Evolutionary conservation across 331 rosid species (phyloP).

Genomic region (Spiraea crenata): DNA sequence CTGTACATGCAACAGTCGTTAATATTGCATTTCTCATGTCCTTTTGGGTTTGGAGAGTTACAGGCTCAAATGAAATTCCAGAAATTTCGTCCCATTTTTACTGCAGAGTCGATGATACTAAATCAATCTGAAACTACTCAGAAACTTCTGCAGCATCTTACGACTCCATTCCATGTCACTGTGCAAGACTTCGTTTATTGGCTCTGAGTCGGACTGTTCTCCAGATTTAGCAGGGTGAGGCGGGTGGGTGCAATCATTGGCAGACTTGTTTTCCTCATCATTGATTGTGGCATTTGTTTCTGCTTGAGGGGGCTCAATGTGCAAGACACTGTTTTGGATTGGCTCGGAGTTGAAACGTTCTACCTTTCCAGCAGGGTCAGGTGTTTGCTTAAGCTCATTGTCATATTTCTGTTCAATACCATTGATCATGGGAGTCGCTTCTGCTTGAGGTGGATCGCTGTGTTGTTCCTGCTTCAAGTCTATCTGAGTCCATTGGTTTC

Average conservation of each 20-base stretch:
- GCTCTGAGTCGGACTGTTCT: constrained; percentile 26
- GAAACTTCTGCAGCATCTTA: constrained; percentile 52
- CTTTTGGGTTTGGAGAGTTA: constrained; percentile 28
- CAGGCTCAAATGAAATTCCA: constrained; percentile 13
- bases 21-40: constrained; percentile 15
- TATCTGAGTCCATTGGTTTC: constrained; percentile 38
- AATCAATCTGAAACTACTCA: constrained; percentile 46
- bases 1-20: not conserved
- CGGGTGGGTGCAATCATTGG: constrained; percentile 26
- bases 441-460: constrained; percentile 35
- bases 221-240: constrained; percentile 10
- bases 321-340: constrained; percentile 27
- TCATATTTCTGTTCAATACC: constrained; percentile 14
- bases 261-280: constrained; percentile 19
- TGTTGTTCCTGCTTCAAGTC: constrained; percentile 41
- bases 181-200: constrained; percentile 30
- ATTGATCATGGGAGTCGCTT: constrained; percentile 14
- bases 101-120: constrained; percentile 27
- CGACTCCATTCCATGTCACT: constrained; percentile 68
- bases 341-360: constrained; percentile 26
- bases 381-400: constrained; percentile 21
- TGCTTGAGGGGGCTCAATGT: constrained; percentile 29
- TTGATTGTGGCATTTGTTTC: constrained; percentile 22
- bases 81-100: too few relatives aligned
- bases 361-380: constrained; percentile 12